A percentile compares a stretch with the other conserved stretches of the same genome.
Conservation (phyloP, 768 basidiomycete species). For the Hydnomerulius pinastri region DNA sequence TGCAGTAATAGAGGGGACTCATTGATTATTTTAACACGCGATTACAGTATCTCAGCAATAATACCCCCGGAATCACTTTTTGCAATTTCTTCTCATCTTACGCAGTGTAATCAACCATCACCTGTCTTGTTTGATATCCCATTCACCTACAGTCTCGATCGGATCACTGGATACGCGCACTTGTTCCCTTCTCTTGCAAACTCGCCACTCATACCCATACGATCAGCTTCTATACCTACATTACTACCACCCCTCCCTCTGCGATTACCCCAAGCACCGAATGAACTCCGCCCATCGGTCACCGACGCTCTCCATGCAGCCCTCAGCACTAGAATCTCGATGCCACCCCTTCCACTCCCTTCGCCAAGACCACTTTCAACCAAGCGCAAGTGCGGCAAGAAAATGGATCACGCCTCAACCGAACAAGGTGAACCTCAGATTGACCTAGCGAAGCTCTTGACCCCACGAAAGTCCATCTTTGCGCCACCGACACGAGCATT, state of each 20-base stretch:
- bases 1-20: slow-evolving; percentile 3
- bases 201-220: slow-evolving; percentile 29
- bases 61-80: slow-evolving; percentile 52
- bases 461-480: not conserved
- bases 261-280: slow-evolving; percentile 8
- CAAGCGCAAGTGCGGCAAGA: slow-evolving; percentile 23
- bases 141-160: slow-evolving; percentile 33
- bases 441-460: not conserved
- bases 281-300: slow-evolving; percentile 17
- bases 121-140: slow-evolving; percentile 40
- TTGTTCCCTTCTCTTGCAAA: slow-evolving; percentile 44
- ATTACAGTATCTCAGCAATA: slow-evolving; percentile 52
- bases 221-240: slow-evolving; percentile 19
- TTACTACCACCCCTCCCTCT: slow-evolving; percentile 18
- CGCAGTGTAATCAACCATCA: slow-evolving; percentile 14
- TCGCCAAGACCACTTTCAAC: slow-evolving; percentile 20
- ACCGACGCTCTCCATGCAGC: slow-evolving; percentile 24
- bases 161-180: slow-evolving; percentile 42
- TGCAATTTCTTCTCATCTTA: slow-evolving; percentile 41
- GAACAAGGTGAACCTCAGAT: not conserved
- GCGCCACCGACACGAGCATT: not conserved
- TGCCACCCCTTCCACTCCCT: slow-evolving; percentile 18
- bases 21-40: not conserved
- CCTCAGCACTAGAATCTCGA: slow-evolving; percentile 17
- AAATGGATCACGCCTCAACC: slow-evolving; percentile 1